Conservation (phyloP, 345 rosid species). For the Populus alba region DNA sequence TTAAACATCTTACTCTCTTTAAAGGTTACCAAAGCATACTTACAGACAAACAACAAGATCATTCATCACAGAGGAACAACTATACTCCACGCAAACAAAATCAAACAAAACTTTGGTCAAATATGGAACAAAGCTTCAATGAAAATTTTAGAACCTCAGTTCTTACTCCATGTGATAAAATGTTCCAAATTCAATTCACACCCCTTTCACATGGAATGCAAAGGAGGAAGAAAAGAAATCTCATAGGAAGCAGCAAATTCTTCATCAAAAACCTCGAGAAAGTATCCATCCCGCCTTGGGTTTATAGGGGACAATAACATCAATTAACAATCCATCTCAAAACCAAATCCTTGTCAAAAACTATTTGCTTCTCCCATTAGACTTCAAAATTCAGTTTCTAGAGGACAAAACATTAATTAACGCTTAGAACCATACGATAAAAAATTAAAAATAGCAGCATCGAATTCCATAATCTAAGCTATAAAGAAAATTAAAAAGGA, state of each 20-base stretch:
- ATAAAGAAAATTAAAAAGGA: background rate
- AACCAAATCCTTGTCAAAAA: background rate
- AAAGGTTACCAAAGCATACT: background rate
- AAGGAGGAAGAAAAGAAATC: background rate
- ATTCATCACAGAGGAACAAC: background rate
- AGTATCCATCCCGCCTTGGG: background rate
- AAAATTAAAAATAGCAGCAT: background rate
- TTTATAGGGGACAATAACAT: background rate
- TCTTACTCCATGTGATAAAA: background rate
- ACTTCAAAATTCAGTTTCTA: background rate
- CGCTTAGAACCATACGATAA: too few relatives aligned
- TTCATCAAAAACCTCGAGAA: background rate
- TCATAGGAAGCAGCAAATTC: too few relatives aligned
- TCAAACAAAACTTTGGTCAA: too few relatives aligned
- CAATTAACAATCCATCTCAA: background rate
- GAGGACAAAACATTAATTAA: background rate
- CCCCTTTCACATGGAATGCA: background rate
- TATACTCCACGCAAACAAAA: background rate
- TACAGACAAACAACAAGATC: background rate
- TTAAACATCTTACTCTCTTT: background rate
- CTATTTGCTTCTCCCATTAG: background rate
- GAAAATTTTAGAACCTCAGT: too few relatives aligned
- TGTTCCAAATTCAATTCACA: background rate
- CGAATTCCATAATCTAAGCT: background rate
- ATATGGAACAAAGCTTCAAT: too few relatives aligned